Base-by-base conservation (phyloP, 2,329 filamentous ascomycete genomes). In the Zasmidium angulare region DNA sequence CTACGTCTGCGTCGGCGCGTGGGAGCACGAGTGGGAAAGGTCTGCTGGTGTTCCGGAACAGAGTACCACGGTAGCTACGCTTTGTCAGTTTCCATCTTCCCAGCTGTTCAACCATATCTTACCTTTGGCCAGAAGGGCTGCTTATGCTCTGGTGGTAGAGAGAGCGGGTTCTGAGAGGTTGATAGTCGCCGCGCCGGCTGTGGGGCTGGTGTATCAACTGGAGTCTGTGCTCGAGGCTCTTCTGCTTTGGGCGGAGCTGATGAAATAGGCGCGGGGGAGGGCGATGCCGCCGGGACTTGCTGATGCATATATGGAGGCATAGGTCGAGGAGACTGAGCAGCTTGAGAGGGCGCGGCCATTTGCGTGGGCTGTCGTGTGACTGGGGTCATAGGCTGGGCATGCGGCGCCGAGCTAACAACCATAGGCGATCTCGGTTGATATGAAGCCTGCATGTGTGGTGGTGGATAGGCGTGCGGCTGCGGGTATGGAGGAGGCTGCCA, bases 21-120 rank as follows among this genome's bases (percentile, higher is more conserved):
- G 14, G 79, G 76, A 51, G 78, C 77, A 68, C 79, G 78, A 17
- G 79, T 72, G 2, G 85, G 84, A 67, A 87, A 87, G 1, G 79
- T 74, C 29, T 74, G 51, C 21, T 60, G 56, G 26, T 62, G 74
- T 20, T 82, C 80, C 17, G 82, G 78, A 24, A 82, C 78, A 12
- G 84, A 87, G 31, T 84, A 78, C 85, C 85, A 87, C 11, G 85
- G 85, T 20, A 87, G 74, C 79, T 83, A 63, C 9, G 50, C 46
- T 54, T 50, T 22, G 61, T 63, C 54, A 65, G 58, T 52, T 49
- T 24, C 7, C 20, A 14, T 2, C 3, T 24, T 21, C 17, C 26
- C 26, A 29, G 11, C 4, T 36, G 24, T 22, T 31, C 9, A 26
- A 29, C 53, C 40, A 9, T 31, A 23, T 22, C 58, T 58, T 56